Percentiles rank a stretch among this genome's conserved stretches.
These are phyloP conservation scores for Haematococcus lacustris DNA, from an alignment of 139 green algal genomes.

Conservation along the genomic window DNA sequence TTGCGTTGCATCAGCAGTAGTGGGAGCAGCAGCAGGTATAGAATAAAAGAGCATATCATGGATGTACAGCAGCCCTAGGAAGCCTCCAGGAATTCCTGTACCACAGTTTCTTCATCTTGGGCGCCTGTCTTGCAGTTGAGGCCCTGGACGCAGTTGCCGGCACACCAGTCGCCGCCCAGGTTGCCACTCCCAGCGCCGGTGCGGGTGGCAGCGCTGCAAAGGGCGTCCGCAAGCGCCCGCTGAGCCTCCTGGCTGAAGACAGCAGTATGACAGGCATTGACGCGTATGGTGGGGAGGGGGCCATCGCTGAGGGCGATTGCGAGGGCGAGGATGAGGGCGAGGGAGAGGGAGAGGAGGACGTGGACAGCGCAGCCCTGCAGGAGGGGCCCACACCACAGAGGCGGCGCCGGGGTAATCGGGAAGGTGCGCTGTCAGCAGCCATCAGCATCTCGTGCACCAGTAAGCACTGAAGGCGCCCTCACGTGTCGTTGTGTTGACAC, in stretches of 20 bases:
- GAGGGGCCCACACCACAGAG: conserved; percentile 30
- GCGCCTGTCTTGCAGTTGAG: conserved; percentile 9
- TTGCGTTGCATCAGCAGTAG: too few relatives aligned
- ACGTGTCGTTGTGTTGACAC: too few relatives aligned
- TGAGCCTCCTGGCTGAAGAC: conserved; percentile 13
- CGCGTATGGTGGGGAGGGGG: background rate
- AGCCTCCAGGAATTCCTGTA: too few relatives aligned
- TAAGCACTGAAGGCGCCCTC: too few relatives aligned
- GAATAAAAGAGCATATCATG: too few relatives aligned
- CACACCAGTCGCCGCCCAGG: too few relatives aligned
- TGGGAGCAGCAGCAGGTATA: too few relatives aligned
- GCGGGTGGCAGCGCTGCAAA: background rate
- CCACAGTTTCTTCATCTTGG: too few relatives aligned
- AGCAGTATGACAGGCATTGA: background rate
- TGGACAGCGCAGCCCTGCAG: background rate
- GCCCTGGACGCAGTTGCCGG: background rate
- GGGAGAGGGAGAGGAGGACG: conserved; percentile 6
- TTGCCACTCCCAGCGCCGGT: background rate
- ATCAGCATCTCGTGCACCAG: too few relatives aligned
- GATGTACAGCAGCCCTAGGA: too few relatives aligned
- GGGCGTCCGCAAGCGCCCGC: conserved; percentile 17
- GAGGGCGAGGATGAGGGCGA: background rate
- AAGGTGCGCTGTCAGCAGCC: too few relatives aligned
- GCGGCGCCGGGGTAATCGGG: conserved; percentile 9
- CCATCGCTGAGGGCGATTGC: background rate